Conservation (phyloP, 345 rosid genomes). For the Arabidopsis arenosa region DNA sequence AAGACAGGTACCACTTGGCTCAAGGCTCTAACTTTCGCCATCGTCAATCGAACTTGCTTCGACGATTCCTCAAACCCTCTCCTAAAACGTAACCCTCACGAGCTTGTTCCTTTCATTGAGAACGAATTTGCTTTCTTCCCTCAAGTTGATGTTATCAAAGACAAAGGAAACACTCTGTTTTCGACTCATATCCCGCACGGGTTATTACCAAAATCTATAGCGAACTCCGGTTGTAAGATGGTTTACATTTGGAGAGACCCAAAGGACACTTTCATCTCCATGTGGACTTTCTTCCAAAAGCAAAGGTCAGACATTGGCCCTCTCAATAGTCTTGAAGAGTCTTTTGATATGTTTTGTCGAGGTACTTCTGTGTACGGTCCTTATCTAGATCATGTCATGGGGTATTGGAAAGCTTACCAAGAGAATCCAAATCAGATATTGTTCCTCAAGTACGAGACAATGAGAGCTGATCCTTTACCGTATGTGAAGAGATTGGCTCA, state of each 20-base stretch:
- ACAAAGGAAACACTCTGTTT: conserved; percentile 24
- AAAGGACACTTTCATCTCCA: conserved; percentile 50
- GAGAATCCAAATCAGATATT: background rate
- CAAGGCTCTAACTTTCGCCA: conserved; percentile 39
- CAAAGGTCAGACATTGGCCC: background rate
- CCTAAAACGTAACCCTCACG: conserved; percentile 26
- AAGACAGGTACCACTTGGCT: conserved; percentile 48
- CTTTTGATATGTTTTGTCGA: conserved; percentile 32
- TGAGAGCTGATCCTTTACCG: conserved; percentile 18
- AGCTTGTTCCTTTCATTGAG: conserved; percentile 39
- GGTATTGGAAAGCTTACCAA: conserved; percentile 30
- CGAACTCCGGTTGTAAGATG: conserved; percentile 39
- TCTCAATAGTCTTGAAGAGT: conserved; percentile 33
- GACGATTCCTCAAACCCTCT: background rate
- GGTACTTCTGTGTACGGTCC: conserved; percentile 26
- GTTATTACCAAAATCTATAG: background rate
- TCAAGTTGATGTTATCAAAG: conserved; percentile 16
- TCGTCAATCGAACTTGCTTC: conserved; percentile 7
- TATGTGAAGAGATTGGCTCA: conserved; percentile 36
- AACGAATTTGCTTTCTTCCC: background rate
- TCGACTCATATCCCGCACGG: conserved; percentile 22
- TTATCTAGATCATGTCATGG: conserved; percentile 29
- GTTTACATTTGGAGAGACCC: conserved; percentile 53
- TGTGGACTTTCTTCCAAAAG: conserved; percentile 45
- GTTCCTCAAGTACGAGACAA: conserved; percentile 26